Percentiles rank a stretch among this genome's conserved stretches.
These are phyloP conservation scores for Pyropia yezoensis DNA, from an alignment of 23 red algal genomes.

Conservation along the genomic window DNA sequence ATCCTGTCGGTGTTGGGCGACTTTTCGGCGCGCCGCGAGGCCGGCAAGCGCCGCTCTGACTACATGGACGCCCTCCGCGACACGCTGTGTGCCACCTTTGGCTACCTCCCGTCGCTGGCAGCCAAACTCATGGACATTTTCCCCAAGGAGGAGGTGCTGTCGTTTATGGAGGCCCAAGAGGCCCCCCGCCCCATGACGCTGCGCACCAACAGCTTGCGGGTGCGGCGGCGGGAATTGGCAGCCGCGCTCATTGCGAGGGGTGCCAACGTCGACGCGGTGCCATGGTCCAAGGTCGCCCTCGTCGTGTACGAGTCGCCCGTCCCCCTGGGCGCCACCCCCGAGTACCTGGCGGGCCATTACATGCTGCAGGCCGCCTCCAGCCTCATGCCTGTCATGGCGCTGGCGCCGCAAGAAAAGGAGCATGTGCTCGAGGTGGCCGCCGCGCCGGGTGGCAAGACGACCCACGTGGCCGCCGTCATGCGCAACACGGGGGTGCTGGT, in stretches of 20 bases:
- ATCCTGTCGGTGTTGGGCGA: constrained; percentile 53
- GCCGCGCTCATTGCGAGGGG: constrained; percentile 88
- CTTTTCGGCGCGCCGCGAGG: constrained; percentile 37
- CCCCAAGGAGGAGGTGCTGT: constrained; percentile 56
- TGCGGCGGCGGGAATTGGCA: constrained; percentile 72
- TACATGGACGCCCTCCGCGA: constrained; percentile 44
- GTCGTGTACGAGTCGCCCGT: constrained; percentile 92
- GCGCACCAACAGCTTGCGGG: constrained; percentile 80
- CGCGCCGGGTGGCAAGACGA: constrained; percentile 90
- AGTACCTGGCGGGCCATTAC: constrained; percentile 97
- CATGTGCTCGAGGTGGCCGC: constrained; percentile 78
- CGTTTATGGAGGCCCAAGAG: constrained; percentile 94
- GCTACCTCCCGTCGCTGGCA: constrained; percentile 58
- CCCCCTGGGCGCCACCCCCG: constrained; percentile 92
- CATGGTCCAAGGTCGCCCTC: constrained; percentile 88
- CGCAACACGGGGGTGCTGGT: constrained; percentile 81
- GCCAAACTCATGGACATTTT: constrained; percentile 83
- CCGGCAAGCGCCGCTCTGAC: constrained; percentile 20
- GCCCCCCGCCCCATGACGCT: constrained; percentile 82
- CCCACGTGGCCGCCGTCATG: constrained; percentile 78
- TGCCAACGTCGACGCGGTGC: constrained; percentile 92
- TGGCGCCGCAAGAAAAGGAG: constrained; percentile 79
- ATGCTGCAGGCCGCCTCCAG: constrained; percentile 91
- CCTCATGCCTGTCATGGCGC: constrained; percentile 88
- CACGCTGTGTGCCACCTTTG: constrained; percentile 39